Evolutionary conservation across 1,284 basidiomycete genomes (phyloP), one percentile per base, ranked within the genome.

Genomic region (Veloboletus limbatus): DNA sequence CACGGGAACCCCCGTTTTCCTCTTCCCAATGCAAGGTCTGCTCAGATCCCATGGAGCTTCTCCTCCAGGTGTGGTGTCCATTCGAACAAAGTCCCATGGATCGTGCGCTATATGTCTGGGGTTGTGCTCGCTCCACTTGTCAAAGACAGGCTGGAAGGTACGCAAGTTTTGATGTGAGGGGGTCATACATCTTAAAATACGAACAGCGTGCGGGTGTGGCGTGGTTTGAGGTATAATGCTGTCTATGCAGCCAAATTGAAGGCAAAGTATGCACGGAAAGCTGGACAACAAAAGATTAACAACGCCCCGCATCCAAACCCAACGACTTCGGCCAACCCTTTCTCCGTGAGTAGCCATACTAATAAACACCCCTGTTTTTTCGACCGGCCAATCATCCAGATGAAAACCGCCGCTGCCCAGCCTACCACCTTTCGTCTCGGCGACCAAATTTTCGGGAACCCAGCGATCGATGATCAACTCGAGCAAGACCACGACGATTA

Each of bases 61-160:
- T 92, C 26, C 73, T 88, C 11, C 88, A 92, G 55, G 76, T 92
- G 56, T 92, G 88, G 86, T 92, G 87, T 64, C 90, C 90, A 0
- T 81, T 92, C 54, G 85, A 91, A 60, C 73, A 82, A 30, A 92
- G 88, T 54, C 78, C 83, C 8, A 82, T 85, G 74, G 89, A 92
- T 59, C 76, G 90, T 41, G 84, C 81, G 2, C 66, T 92, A 42
- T 91, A 91, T 59, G 73, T 91, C 16, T 92, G 88, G 83, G 88
- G 79, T 11, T 92, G 89, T 57, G 71, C 84, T 4, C 72, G 75
- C 21, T 67, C 76, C 6, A 62, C 69, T 17, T 92, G 89, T 67
- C 88, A 92, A 60, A 72, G 75, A 48, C 82, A 84, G 63, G 69
- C 75, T 24, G 87, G 86, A 57, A 83, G 83, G 85, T 85, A 72